A percentile compares a stretch with the other conserved stretches of the same genome.
Evolutionary conservation across 768 basidiomycete genomes (phyloP).

Genomic region (Megacollybia marginata): DNA sequence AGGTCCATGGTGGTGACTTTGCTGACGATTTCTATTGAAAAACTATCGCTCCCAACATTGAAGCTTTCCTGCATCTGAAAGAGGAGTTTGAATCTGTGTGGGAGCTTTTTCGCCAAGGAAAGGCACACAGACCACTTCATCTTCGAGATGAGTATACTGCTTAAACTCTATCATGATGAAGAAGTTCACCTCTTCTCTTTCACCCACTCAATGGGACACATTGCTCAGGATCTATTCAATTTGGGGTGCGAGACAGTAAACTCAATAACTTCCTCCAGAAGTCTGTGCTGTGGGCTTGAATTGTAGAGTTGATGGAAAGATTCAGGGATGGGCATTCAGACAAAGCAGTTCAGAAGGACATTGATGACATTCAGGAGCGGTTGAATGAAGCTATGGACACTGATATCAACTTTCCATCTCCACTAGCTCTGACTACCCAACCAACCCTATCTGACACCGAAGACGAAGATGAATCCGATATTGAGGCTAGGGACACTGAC

Average conservation of each 20-base stretch:
- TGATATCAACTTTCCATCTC: not conserved
- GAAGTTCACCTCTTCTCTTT: slow-evolving; percentile 12
- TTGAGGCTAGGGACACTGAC: too few species aligned
- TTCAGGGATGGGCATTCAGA: not conserved
- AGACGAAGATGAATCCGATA: not conserved
- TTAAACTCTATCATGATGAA: slow-evolving; percentile 9
- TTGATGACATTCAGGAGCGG: not conserved
- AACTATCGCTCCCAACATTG: slow-evolving; percentile 17
- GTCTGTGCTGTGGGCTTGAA: slow-evolving; percentile 8
- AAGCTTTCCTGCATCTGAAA: slow-evolving; percentile 10
- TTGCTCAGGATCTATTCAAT: slow-evolving; percentile 8
- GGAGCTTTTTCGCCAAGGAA: slow-evolving; percentile 7
- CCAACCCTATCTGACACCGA: not conserved
- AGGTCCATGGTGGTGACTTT: slow-evolving; percentile 13
- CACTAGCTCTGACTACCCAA: not conserved
- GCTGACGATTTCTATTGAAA: slow-evolving; percentile 13
- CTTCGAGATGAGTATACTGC: slow-evolving; percentile 10
- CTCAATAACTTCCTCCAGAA: too few species aligned
- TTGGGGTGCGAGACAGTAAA: slow-evolving; percentile 4
- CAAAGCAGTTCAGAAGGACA: not conserved
- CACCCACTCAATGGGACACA: slow-evolving; percentile 11
- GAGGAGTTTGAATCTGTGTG: too few species aligned
- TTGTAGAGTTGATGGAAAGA: not conserved
- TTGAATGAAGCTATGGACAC: not conserved
- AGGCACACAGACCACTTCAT: slow-evolving; percentile 13